Evolutionary conservation across 208 protist genomes (phyloP), one percentile per base, ranked within the genome.

Genomic region (Trypanosoma mega): DNA sequence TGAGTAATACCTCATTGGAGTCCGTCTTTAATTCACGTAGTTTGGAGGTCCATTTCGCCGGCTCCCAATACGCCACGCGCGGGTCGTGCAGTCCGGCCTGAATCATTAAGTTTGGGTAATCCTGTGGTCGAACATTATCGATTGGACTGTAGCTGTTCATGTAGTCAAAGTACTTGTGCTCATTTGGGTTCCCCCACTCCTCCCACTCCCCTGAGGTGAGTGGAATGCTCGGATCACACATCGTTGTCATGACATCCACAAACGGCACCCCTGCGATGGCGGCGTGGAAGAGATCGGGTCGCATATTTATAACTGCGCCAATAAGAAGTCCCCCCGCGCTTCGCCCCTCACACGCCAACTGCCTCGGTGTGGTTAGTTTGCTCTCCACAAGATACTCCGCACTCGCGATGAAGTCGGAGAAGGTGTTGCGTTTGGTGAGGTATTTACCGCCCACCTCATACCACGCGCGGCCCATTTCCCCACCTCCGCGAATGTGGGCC

Each of bases 101-200:
- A 24, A 96, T 72, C 65, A 92, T 74, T 14, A 96, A 71, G 49
- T 91, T 68, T 23, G 90, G 90, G 72, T 96, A 96, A 12, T 50
- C 71, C 76, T 96, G 90, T 50, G 75, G 74, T 12, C 85, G 81
- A 20, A 98, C 78, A 62, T 97, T 97, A 66, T 98, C 90, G 24
- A 96, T 76, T 18, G 93, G 93, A 60, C 82, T 94, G 82, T 98
- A 98, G 63, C 78, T 91, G 44, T 89, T 79, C 90, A 98, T 98
- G 78, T 97, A 97, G 69, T 97, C 87, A 79, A 86, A 97, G 76
- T 77, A 96, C 57, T 85, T 78, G 74, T 93, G 82, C 67, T 97
- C 87, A 76, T 98, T 95, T 20, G 93, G 93, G 83, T 97, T 98
- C 18, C 94, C 94, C 94, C 95, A 98, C 76, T 98, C 93, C 68